phyloP scores from a whole-genome alignment of 169 alveolate genomes.

The Babesia sp. region DNA sequence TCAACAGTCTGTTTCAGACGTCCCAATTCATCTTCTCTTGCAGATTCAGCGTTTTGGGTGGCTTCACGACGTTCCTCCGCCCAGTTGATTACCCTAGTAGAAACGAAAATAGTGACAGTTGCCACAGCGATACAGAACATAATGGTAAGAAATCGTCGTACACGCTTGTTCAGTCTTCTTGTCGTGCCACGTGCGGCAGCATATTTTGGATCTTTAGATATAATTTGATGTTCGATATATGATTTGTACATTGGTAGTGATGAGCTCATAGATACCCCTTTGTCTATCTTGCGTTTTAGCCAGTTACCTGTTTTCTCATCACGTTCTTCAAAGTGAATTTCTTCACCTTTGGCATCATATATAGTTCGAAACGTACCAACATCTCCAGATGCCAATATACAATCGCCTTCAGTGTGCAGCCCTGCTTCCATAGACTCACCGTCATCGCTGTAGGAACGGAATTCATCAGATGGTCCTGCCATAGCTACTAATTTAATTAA shows the following conservation, averaged over 20 bases:
- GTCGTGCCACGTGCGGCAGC: background rate
- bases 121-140: constrained; percentile 16
- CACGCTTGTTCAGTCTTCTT: background rate
- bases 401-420: constrained; percentile 9
- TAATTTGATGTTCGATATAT: constrained; percentile 1
- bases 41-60: background rate
- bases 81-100: constrained; percentile 34
- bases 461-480: background rate
- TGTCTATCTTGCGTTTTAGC: constrained; percentile 19
- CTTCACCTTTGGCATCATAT: constrained; percentile 2
- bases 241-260: constrained; percentile 22
- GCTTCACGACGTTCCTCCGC: constrained; percentile 21
- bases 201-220: background rate
- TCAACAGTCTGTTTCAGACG: constrained; percentile 30
- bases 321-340: background rate
- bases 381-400: background rate
- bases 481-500: background rate
- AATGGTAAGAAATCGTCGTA: constrained; percentile 1
- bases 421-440: background rate
- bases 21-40: background rate
- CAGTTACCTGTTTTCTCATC: constrained; percentile 3
- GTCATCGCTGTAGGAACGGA: background rate
- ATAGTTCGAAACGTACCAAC: constrained; percentile 2
- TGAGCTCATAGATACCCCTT: background rate
- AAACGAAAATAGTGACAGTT: background rate